Percentiles rank a stretch among this genome's conserved stretches.
These are phyloP conservation scores for Cladosporium sp. DNA, from an alignment of 2,329 filamentous ascomycete genomes.

Conservation along the genomic window DNA sequence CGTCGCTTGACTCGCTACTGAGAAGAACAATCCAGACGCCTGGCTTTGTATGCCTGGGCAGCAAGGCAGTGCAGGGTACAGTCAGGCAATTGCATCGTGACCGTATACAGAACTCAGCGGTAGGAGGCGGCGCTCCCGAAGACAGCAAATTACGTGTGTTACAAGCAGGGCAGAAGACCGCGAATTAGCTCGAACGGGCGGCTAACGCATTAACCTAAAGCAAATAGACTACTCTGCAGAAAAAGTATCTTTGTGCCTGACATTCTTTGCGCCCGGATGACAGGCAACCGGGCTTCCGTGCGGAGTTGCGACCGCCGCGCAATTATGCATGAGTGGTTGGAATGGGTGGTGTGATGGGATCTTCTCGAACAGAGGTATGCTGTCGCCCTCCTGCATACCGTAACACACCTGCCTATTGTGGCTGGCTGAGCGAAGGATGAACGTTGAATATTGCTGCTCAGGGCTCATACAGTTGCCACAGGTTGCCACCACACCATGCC, in stretches of 20 bases:
- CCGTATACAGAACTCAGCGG: neutral
- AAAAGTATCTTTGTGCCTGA: neutral
- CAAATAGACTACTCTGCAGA: neutral
- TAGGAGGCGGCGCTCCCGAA: neutral
- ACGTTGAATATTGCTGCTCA: neutral
- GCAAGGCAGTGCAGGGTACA: no score
- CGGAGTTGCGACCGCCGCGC: neutral
- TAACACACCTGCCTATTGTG: slow-evolving; percentile 1
- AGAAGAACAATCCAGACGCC: no score
- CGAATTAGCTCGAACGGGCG: neutral
- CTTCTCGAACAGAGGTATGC: neutral
- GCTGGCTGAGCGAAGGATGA: slow-evolving; percentile 2
- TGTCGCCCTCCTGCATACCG: neutral
- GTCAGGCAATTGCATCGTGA: neutral
- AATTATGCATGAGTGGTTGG: neutral
- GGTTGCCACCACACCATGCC: neutral
- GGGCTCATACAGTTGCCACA: neutral
- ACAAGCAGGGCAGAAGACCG: neutral
- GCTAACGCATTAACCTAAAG: neutral
- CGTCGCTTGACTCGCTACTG: neutral
- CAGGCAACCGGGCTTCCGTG: neutral
- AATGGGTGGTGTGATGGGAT: neutral
- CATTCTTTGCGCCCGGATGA: neutral
- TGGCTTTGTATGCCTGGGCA: neutral
- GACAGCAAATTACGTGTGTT: neutral